Evolutionary conservation across 2,329 filamentous ascomycete genomes (phyloP).

Genomic region (Fusarium hainanense): DNA sequence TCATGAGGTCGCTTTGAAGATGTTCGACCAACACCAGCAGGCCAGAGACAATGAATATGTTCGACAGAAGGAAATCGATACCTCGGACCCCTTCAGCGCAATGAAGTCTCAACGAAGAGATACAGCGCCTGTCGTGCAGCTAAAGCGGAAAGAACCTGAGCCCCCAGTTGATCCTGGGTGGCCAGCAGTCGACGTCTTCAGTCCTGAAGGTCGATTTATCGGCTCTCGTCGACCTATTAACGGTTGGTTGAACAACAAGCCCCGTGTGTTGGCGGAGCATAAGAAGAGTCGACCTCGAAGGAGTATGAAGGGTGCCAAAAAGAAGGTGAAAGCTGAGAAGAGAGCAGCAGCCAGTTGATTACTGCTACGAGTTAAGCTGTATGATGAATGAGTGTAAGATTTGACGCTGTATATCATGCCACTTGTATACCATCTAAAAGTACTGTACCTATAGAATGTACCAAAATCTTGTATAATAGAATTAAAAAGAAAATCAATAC

Average conservation of each 20-base stretch:
- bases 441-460: conserved; percentile 13
- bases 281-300: conserved; percentile 69
- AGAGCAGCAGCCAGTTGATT: conserved; percentile 36
- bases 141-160: conserved; percentile 22
- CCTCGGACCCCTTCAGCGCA: conserved; percentile 40
- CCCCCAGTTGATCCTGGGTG: conserved; percentile 55
- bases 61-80: background rate
- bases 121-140: background rate
- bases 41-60: background rate
- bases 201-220: conserved; percentile 84
- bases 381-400: conserved; percentile 33
- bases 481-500: background rate
- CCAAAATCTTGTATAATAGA: conserved; percentile 21
- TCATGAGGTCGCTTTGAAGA: conserved; percentile 52
- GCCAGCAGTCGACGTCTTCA: conserved; percentile 86
- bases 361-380: conserved; percentile 5
- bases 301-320: conserved; percentile 74
- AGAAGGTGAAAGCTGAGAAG: conserved; percentile 51
- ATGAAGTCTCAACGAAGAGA: conserved; percentile 46
- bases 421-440: conserved; percentile 21
- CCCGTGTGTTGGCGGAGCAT: conserved; percentile 60
- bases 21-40: conserved; percentile 8
- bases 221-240: conserved; percentile 75
- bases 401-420: conserved; percentile 22
- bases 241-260: conserved; percentile 73